A percentile compares a stretch with the other conserved stretches of the same genome.
Conservation (phyloP, 768 basidiomycete species). For the Trametes cubensis region DNA sequence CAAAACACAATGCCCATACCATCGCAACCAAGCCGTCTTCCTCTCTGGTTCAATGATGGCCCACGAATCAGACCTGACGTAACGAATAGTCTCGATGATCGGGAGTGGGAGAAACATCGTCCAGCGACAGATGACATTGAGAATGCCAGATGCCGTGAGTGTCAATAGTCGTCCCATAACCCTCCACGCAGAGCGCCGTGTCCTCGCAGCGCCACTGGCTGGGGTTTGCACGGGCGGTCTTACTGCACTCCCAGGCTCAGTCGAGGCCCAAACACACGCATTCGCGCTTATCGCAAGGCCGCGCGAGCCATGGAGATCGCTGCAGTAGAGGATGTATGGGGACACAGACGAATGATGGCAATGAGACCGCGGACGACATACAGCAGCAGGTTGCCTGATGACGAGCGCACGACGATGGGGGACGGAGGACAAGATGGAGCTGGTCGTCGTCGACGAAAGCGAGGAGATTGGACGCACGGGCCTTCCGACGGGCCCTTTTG, state of each 20-base stretch:
- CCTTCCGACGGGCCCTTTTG: constrained; percentile 18
- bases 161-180: too few relatives aligned
- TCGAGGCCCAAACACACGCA: background rate
- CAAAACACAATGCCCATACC: too few relatives aligned
- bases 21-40: too few relatives aligned
- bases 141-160: too few relatives aligned
- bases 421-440: background rate
- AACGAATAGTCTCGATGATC: too few relatives aligned
- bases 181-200: too few relatives aligned
- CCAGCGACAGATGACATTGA: too few relatives aligned
- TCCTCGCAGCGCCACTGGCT: background rate
- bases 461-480: constrained; percentile 27
- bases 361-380: background rate
- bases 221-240: background rate
- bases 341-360: background rate
- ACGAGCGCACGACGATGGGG: background rate
- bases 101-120: too few relatives aligned
- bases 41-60: too few relatives aligned
- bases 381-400: background rate
- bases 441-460: background rate
- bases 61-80: too few relatives aligned
- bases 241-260: constrained; percentile 9
- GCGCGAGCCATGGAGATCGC: background rate
- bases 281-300: constrained; percentile 13
- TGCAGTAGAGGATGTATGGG: background rate